A percentile compares a stretch with the other conserved stretches of the same genome.
phyloP scores from a whole-genome alignment of 116 monocot genomes.

The Dioscorea cayenensis region DNA sequence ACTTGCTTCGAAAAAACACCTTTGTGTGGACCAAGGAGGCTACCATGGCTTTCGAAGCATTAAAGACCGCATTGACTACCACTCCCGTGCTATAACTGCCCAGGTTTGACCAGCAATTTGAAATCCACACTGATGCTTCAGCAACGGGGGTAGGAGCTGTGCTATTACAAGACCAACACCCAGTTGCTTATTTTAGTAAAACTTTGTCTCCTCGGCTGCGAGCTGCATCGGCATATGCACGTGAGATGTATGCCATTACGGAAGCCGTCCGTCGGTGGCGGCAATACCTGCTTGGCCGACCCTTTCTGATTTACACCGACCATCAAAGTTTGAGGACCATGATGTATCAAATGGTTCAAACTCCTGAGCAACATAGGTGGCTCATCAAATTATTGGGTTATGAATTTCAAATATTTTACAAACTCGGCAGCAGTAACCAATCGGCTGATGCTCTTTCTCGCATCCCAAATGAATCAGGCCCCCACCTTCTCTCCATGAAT shows the following conservation, averaged over 20 bases:
- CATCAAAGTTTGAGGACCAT: background rate
- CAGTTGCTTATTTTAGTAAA: background rate
- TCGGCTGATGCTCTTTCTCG: background rate
- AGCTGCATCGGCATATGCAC: background rate
- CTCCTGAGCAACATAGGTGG: background rate
- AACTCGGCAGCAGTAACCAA: background rate
- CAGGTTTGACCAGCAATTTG: background rate
- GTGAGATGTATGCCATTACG: background rate
- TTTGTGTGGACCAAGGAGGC: background rate
- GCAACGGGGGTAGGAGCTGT: background rate
- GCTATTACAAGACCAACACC: background rate
- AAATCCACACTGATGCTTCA: background rate
- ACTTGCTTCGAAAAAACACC: no score
- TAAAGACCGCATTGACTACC: no score
- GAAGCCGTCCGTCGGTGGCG: background rate
- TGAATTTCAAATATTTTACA: background rate
- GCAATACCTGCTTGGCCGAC: background rate
- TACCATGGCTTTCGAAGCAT: background rate
- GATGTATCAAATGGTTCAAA: background rate
- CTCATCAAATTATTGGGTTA: background rate
- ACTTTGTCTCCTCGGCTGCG: background rate
- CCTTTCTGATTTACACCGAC: background rate
- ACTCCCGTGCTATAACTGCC: background rate
- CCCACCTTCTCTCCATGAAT: no score
- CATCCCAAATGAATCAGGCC: no score